These are phyloP conservation scores for Aspergillus sojae DNA, from an alignment of 2,329 filamentous ascomycete species.

Conservation along the genomic window DNA sequence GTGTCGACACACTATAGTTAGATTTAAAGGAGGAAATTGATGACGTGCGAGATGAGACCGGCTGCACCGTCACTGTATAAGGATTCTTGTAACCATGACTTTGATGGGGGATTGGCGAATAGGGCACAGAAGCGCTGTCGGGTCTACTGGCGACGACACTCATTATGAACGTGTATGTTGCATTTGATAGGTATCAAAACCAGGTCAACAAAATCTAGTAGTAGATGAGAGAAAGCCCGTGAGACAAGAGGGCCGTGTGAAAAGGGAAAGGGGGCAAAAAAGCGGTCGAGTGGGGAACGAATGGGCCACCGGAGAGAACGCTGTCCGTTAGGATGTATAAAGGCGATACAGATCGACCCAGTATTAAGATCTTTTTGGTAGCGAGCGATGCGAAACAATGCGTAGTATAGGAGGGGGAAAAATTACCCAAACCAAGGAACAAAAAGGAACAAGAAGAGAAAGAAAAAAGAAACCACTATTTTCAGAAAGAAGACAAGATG, in stretches of 20 bases:
- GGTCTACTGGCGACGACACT: constrained; percentile 45
- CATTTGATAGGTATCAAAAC: constrained; percentile 20
- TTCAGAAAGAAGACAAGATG: constrained; percentile 13
- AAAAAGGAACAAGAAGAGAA: constrained; percentile 8
- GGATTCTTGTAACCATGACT: constrained; percentile 32
- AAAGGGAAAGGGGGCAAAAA: constrained; percentile 9
- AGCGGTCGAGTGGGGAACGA: constrained; percentile 13
- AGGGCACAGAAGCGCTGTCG: constrained; percentile 36
- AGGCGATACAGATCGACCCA: not conserved
- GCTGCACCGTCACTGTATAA: constrained; percentile 33
- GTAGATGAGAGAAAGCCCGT: constrained; percentile 1
- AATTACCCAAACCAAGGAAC: constrained; percentile 8
- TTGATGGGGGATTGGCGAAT: constrained; percentile 30
- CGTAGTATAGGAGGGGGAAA: constrained; percentile 1
- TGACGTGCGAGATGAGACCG: constrained; percentile 35
- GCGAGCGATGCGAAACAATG: constrained; percentile 3
- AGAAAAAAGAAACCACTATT: constrained; percentile 21
- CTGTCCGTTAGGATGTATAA: constrained; percentile 2
- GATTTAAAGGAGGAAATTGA: constrained; percentile 42
- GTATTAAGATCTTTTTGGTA: not conserved
- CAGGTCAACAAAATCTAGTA: constrained; percentile 5
- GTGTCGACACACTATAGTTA: constrained; percentile 41
- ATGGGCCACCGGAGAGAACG: constrained; percentile 9
- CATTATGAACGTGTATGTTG: constrained; percentile 32
- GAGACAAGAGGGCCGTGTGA: constrained; percentile 16